phyloP scores from a whole-genome alignment of 2,329 filamentous ascomycete genomes.

The Aspergillus tanneri region DNA sequence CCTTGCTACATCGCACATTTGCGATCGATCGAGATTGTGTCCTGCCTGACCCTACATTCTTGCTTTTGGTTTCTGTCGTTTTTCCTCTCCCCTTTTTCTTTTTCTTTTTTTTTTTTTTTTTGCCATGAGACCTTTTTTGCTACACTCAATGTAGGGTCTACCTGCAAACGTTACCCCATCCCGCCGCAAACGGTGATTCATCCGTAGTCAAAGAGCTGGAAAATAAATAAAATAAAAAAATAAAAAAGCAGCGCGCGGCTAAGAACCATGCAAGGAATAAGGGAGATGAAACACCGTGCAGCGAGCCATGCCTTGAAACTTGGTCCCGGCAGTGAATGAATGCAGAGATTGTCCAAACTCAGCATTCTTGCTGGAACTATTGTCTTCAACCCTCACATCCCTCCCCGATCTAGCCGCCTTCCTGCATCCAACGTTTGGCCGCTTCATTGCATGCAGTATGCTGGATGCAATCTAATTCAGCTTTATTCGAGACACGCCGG shows the following conservation, averaged over 20 bases:
- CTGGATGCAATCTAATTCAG: not conserved
- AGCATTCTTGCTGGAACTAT: conserved; percentile 13
- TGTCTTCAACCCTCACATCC: conserved; percentile 12
- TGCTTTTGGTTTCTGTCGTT: too few species aligned
- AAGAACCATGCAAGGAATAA: not conserved
- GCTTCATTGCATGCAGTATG: not conserved
- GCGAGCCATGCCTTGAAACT: not conserved
- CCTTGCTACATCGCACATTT: too few species aligned
- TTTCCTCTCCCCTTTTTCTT: not conserved
- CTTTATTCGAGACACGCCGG: not conserved
- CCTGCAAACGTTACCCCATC: conserved; percentile 16
- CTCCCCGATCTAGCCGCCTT: not conserved
- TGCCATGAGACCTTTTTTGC: not conserved
- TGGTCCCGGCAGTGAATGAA: not conserved
- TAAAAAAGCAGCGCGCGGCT: not conserved
- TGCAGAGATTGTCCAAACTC: conserved; percentile 7
- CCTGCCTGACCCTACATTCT: too few species aligned
- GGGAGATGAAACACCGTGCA: not conserved
- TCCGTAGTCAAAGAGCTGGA: not conserved
- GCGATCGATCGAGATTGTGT: too few species aligned
- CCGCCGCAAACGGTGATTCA: conserved; percentile 7
- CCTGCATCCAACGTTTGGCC: not conserved
- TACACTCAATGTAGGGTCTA: not conserved
- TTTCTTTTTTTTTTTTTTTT: not conserved
- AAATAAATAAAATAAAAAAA: not conserved